phyloP scores from a whole-genome alignment of 768 basidiomycete species.

The Chiua virens region DNA sequence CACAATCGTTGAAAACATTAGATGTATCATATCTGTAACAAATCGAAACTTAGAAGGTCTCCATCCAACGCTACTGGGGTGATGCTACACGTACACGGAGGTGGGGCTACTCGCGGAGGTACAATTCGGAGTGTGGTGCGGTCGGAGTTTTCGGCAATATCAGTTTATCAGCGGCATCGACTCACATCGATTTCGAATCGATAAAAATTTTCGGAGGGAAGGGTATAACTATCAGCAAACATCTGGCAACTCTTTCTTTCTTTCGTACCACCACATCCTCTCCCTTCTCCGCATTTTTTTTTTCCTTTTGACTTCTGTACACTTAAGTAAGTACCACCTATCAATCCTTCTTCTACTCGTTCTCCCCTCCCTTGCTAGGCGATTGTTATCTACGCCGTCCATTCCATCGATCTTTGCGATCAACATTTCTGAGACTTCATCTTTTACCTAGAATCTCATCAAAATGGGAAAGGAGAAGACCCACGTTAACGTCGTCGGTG shows the following conservation, averaged over 20 bases:
- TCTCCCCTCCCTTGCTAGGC: slow-evolving; percentile 14
- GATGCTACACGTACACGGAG: too few species aligned
- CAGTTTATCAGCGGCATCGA: slow-evolving; percentile 46
- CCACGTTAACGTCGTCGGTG: slow-evolving; percentile 98
- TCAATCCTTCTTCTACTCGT: neutral
- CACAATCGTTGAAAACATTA: slow-evolving; percentile 1
- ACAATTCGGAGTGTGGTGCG: slow-evolving; percentile 24
- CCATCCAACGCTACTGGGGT: too few species aligned
- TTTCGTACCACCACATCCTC: slow-evolving; percentile 37
- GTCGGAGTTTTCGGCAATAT: slow-evolving; percentile 46
- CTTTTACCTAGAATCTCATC: slow-evolving; percentile 43
- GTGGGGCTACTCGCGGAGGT: slow-evolving; percentile 7
- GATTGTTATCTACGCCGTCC: slow-evolving; percentile 18
- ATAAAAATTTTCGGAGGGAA: slow-evolving; percentile 59
- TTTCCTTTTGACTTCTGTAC: slow-evolving; percentile 41
- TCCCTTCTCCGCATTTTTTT: slow-evolving; percentile 28
- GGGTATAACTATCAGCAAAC: slow-evolving; percentile 66
- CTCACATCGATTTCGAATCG: slow-evolving; percentile 65
- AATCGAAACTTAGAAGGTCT: neutral
- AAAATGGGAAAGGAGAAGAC: slow-evolving; percentile 96
- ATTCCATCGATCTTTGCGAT: slow-evolving; percentile 26
- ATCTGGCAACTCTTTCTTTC: slow-evolving; percentile 35
- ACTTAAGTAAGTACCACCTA: slow-evolving; percentile 41
- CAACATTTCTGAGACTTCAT: slow-evolving; percentile 9
- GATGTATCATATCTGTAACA: slow-evolving; percentile 12